Percentiles rank a stretch among this genome's conserved stretches.
phyloP scores from a whole-genome alignment of 345 rosid genomes.

The Ceriops zippeliana region DNA sequence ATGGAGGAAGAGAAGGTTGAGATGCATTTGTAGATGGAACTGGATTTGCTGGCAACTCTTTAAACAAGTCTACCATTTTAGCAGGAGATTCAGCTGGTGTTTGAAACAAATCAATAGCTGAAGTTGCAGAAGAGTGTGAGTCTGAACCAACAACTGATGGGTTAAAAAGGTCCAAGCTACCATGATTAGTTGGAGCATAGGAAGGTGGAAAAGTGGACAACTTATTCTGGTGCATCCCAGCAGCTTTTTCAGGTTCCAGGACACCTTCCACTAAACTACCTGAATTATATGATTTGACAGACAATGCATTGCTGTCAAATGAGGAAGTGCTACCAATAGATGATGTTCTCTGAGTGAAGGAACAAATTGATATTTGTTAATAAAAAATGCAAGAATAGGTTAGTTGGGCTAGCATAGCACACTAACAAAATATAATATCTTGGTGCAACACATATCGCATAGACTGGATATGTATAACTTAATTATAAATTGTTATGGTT shows the following conservation, averaged over 20 bases:
- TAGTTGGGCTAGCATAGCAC: not conserved
- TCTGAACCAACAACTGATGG: constrained; percentile 27
- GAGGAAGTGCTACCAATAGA: constrained; percentile 73
- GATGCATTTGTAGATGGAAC: constrained; percentile 31
- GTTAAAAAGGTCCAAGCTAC: constrained; percentile 42
- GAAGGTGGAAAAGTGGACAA: constrained; percentile 30
- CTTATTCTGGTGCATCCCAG: constrained; percentile 36
- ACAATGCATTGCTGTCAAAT: constrained; percentile 54
- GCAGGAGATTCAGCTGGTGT: constrained; percentile 42
- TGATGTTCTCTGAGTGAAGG: constrained; percentile 54
- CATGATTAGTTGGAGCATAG: constrained; percentile 34
- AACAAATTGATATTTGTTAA: constrained; percentile 25
- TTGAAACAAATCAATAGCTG: constrained; percentile 67
- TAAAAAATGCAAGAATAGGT: constrained; percentile 1
- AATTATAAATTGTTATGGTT: too few relatives aligned
- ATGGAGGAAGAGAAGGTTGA: constrained; percentile 44
- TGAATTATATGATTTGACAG: constrained; percentile 57
- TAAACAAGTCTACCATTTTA: constrained; percentile 37
- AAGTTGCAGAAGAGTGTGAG: constrained; percentile 38
- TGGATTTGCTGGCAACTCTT: constrained; percentile 25
- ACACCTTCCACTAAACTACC: constrained; percentile 45
- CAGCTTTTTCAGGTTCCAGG: constrained; percentile 43
- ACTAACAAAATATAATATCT: not conserved
- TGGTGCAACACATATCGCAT: too few relatives aligned
- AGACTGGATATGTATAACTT: too few relatives aligned